Conservation (phyloP, 495 filamentous ascomycete species). For the Articulospora tetracladia region DNA sequence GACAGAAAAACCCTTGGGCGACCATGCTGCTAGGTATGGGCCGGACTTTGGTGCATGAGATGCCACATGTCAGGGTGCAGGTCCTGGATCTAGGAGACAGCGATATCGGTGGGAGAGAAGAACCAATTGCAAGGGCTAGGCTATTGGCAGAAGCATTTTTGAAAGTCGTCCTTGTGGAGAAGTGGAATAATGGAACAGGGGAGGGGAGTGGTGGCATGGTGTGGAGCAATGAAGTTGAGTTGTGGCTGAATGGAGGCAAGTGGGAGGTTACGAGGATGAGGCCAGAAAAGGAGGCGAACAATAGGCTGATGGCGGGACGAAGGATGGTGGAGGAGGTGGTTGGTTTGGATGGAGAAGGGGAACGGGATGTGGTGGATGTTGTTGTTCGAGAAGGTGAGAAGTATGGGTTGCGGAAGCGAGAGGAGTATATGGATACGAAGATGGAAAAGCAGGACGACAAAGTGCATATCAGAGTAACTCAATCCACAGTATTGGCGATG, state of each 20-base stretch:
- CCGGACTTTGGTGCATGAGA: background rate
- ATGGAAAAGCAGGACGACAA: background rate
- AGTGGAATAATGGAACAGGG: background rate
- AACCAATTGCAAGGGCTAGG: background rate
- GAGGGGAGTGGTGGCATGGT: background rate
- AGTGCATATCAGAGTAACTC: background rate
- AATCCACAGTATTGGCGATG: background rate
- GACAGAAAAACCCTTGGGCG: constrained; percentile 10
- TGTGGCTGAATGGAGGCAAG: background rate
- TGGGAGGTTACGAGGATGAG: background rate
- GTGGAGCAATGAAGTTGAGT: background rate
- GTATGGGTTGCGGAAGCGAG: constrained; percentile 8
- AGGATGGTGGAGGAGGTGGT: background rate
- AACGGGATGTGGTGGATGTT: background rate
- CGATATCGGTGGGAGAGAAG: background rate
- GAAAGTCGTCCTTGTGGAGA: background rate
- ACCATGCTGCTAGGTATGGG: background rate
- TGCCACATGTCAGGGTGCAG: background rate
- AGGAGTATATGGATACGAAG: background rate
- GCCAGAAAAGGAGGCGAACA: background rate
- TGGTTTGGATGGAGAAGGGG: background rate
- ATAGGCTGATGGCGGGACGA: background rate
- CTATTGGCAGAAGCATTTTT: background rate
- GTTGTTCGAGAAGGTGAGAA: constrained; percentile 21
- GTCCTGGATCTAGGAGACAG: background rate